A percentile compares a stretch with the other conserved stretches of the same genome.
Conservation (phyloP, 2,329 filamentous ascomycete genomes). For the Fusarium dimerum region DNA sequence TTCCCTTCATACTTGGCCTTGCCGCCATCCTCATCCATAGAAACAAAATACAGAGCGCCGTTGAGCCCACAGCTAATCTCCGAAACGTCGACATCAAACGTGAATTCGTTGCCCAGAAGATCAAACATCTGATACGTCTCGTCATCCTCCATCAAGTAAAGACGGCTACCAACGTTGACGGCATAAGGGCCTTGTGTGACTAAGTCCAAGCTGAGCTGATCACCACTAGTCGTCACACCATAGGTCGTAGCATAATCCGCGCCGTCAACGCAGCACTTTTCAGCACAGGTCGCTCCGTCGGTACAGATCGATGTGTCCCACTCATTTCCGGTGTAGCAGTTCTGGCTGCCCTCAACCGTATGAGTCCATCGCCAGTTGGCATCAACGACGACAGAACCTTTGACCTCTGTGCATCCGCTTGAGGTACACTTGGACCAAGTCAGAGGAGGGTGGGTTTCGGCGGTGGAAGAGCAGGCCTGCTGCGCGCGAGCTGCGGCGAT, state of each 20-base stretch:
- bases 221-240: constrained; percentile 52
- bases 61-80: constrained; percentile 69
- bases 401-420: constrained; percentile 50
- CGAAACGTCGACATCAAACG: constrained; percentile 70
- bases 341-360: constrained; percentile 44
- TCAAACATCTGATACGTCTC: constrained; percentile 64
- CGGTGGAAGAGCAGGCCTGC: constrained; percentile 47
- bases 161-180: constrained; percentile 53
- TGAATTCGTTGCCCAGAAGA: constrained; percentile 66
- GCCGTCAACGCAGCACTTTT: constrained; percentile 53
- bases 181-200: constrained; percentile 51
- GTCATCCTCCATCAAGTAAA: constrained; percentile 64
- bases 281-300: constrained; percentile 43
- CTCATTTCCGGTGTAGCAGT: constrained; percentile 57
- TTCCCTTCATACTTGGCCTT: constrained; percentile 49
- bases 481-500: constrained; percentile 41
- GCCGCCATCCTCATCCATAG: constrained; percentile 61
- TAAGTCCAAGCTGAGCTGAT: constrained; percentile 55
- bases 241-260: constrained; percentile 52
- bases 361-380: constrained; percentile 64
- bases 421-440: constrained; percentile 53
- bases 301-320: constrained; percentile 44
- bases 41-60: constrained; percentile 66
- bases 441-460: constrained; percentile 54
- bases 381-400: constrained; percentile 55